Base-by-base conservation (phyloP, 225 moss, liverwort and hornwort genomes). In the Neckera pumila region DNA sequence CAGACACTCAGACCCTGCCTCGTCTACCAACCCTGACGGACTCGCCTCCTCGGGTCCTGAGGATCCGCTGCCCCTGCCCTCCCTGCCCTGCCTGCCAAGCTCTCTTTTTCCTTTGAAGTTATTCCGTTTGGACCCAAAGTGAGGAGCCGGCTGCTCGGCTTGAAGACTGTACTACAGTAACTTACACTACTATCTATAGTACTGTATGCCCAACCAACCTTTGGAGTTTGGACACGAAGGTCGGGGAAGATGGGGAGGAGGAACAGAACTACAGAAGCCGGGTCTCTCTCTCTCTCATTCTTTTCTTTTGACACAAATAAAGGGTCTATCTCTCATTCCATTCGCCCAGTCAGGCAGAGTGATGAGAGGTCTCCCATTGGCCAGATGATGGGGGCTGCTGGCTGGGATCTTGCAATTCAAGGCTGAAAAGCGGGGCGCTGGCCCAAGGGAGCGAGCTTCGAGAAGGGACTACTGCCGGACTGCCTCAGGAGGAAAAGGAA, bases 301-400 rank as follows among this genome's bases (percentile, higher is more conserved):
- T n/a, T n/a, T n/a, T n/a, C n/a, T n/a, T n/a, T n/a, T n/a, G n/a
- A n/a, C n/a, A n/a, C n/a, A n/a, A n/a, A n/a, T n/a, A n/a, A n/a
- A n/a, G n/a, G n/a, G n/a, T n/a, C n/a, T n/a, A n/a, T n/a, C n/a
- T n/a, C 33, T 9, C 42, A 7, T 31, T 40, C 43, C 42, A 34
- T 54, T 54, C 54, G 21, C 2, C 43, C 81, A 81, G 64, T 25
- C 34, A 33, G 64, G 63, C 58, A 1, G 64, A 34, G 82, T 64
- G 64, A 82, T 82, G 91, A 85, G 91, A 60, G 72, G 23, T 6
- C 54, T 18, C 51, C 53, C 49, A 89, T 91, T 91, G 89, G 91
- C 75, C 84, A 91, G 91, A 89, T 89, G 91, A 91, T 69, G 89
- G 84, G 49, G 85, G 63, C 71, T n/a, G n/a, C n/a, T n/a, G n/a